A percentile compares a stretch with the other conserved stretches of the same genome.
Evolutionary conservation across 441 rosid genomes (phyloP).

Genomic region (Arabidopsis lyrata): DNA sequence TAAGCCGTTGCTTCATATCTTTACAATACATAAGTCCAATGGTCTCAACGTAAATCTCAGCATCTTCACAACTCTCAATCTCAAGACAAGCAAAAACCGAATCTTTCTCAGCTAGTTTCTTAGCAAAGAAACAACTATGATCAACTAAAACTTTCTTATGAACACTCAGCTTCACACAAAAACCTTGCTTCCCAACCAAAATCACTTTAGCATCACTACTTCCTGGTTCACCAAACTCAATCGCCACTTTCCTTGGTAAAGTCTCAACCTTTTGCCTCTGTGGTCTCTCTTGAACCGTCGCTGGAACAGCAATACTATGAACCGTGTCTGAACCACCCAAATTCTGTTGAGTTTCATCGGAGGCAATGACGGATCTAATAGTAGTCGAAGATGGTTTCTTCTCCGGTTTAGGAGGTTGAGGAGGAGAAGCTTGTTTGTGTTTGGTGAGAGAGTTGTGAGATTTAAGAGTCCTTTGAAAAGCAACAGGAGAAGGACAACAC

Average conservation of each 20-base stretch:
- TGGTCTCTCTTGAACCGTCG: conserved; percentile 62
- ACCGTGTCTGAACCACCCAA: conserved; percentile 37
- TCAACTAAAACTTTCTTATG: conserved; percentile 78
- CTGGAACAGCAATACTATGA: conserved; percentile 53
- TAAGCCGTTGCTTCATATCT: conserved; percentile 90
- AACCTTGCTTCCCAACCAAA: conserved; percentile 87
- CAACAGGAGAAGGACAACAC: conserved; percentile 97
- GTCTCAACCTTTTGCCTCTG: conserved; percentile 74
- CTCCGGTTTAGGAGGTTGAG: conserved; percentile 56
- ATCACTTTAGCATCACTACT: conserved; percentile 86
- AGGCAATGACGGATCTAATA: conserved; percentile 57
- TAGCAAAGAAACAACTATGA: conserved; percentile 73
- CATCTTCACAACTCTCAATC: conserved; percentile 85
- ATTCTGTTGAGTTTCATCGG: conserved; percentile 57
- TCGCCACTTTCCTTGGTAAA: conserved; percentile 86
- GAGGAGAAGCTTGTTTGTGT: conserved; percentile 72
- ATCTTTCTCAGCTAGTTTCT: conserved; percentile 68
- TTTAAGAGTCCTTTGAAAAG: conserved; percentile 83
- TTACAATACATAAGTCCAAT: conserved; percentile 94
- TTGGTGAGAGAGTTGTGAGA: conserved; percentile 70
- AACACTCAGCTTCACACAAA: conserved; percentile 90
- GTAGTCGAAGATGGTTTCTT: conserved; percentile 62
- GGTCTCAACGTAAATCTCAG: conserved; percentile 90
- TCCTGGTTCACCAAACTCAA: conserved; percentile 94
- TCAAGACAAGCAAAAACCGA: conserved; percentile 70